Conservation (phyloP, 1,284 basidiomycete species). For the Rhizoctonia solani region DNA sequence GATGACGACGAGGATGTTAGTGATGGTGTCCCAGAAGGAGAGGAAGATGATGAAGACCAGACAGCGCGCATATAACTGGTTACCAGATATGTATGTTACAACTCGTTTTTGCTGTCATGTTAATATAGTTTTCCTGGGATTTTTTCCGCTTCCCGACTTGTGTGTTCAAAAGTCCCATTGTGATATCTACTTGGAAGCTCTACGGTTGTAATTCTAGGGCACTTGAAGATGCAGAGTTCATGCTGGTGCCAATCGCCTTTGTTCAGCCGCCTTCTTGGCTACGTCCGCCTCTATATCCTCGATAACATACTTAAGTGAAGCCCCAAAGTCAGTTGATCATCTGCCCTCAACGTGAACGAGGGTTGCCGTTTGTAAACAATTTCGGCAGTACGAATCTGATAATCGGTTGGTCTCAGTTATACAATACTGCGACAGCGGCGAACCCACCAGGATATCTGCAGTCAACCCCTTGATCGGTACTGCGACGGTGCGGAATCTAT, state of each 20-base stretch:
- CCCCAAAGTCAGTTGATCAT: neutral
- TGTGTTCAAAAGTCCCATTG: no score
- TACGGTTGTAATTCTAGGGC: no score
- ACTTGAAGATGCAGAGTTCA: no score
- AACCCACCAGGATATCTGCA: slow-evolving; percentile 73
- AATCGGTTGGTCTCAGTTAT: neutral
- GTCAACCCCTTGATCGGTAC: slow-evolving; percentile 83
- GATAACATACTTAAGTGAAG: slow-evolving; percentile 4
- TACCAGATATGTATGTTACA: neutral
- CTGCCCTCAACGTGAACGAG: neutral
- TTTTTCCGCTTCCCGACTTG: no score
- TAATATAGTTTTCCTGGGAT: slow-evolving; percentile 9
- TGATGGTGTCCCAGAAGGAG: slow-evolving; percentile 32
- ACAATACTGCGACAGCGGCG: no score
- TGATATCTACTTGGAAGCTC: no score
- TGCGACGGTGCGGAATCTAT: slow-evolving; percentile 72
- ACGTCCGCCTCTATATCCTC: slow-evolving; percentile 14
- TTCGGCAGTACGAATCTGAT: slow-evolving; percentile 35
- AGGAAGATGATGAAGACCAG: slow-evolving; percentile 25
- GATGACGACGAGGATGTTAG: slow-evolving; percentile 23
- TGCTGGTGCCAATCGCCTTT: neutral
- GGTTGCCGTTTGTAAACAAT: slow-evolving; percentile 23
- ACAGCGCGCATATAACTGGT: slow-evolving; percentile 5
- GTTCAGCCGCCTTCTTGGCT: slow-evolving; percentile 9
- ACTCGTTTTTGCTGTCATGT: slow-evolving; percentile 5